Conservation (phyloP, 352 stramenopile species). For the Pythium oligandrum region DNA sequence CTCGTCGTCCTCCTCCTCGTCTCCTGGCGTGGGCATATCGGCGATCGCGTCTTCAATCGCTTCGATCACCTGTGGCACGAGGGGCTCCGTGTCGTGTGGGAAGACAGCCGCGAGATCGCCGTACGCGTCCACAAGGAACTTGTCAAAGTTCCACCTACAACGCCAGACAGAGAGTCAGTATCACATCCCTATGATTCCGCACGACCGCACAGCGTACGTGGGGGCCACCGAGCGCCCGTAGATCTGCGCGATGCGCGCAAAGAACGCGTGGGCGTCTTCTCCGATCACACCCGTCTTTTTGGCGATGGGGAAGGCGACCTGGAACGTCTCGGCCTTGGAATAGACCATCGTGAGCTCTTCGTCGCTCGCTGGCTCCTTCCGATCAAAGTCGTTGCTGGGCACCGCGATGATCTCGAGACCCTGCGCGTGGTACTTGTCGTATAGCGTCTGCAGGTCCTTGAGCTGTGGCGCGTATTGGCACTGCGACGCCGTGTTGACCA, state of each 20-base stretch:
- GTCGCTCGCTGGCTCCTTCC: slow-evolving; percentile 36
- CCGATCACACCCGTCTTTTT: slow-evolving; percentile 42
- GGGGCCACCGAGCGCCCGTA: slow-evolving; percentile 65
- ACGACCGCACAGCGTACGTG: slow-evolving; percentile 23
- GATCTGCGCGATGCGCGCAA: slow-evolving; percentile 47
- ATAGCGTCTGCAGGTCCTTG: slow-evolving; percentile 43
- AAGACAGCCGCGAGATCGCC: slow-evolving; percentile 67
- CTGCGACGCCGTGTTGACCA: slow-evolving; percentile 71
- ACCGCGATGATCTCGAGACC: slow-evolving; percentile 59
- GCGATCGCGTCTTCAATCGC: slow-evolving; percentile 62
- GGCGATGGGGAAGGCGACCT: slow-evolving; percentile 51
- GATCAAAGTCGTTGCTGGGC: slow-evolving; percentile 66
- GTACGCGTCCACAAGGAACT: slow-evolving; percentile 63
- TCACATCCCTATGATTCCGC: too few relatives aligned
- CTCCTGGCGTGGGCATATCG: slow-evolving; percentile 24
- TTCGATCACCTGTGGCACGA: slow-evolving; percentile 47
- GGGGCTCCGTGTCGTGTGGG: slow-evolving; percentile 65
- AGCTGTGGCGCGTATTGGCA: slow-evolving; percentile 51
- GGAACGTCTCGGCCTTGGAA: slow-evolving; percentile 18
- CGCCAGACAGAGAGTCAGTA: not conserved
- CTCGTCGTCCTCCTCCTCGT: slow-evolving; percentile 7
- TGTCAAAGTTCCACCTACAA: slow-evolving; percentile 76
- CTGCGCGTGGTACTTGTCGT: slow-evolving; percentile 32
- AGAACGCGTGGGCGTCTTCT: slow-evolving; percentile 55
- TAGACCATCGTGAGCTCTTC: slow-evolving; percentile 48